A percentile compares a stretch with the other conserved stretches of the same genome.
These are phyloP conservation scores for Debaryomyces nepalensis DNA, from an alignment of 1,139 yeast species.

Conservation along the genomic window DNA sequence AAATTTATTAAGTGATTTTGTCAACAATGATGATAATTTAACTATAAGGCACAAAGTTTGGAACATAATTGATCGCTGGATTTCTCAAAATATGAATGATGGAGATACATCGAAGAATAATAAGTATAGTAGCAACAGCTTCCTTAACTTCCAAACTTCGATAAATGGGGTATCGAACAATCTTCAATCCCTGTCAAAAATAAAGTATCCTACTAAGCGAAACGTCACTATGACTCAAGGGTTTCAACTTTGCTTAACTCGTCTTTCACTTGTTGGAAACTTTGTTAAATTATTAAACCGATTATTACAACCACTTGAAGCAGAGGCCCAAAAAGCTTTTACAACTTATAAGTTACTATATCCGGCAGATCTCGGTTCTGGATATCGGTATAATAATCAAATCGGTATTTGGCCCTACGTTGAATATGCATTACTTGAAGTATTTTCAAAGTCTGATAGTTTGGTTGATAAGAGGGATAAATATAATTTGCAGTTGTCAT, in stretches of 20 bases:
- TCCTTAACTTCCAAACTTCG: background rate
- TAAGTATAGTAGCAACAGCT: constrained; percentile 6
- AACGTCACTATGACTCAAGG: constrained; percentile 38
- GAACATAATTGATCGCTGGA: constrained; percentile 75
- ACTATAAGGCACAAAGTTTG: constrained; percentile 58
- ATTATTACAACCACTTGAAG: constrained; percentile 31
- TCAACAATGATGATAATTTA: constrained; percentile 39
- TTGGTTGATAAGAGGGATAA: constrained; percentile 41
- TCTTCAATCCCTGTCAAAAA: constrained; percentile 20
- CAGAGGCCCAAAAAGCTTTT: constrained; percentile 32
- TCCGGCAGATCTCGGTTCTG: constrained; percentile 67
- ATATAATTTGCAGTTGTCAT: constrained; percentile 53
- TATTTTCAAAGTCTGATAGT: constrained; percentile 53
- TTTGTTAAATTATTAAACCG: constrained; percentile 57
- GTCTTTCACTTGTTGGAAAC: constrained; percentile 63
- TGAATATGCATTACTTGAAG: constrained; percentile 69
- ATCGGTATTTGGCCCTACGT: constrained; percentile 82
- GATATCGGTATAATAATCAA: constrained; percentile 52
- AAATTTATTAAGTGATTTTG: constrained; percentile 52
- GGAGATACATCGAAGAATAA: constrained; percentile 5
- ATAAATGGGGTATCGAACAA: constrained; percentile 3
- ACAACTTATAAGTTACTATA: constrained; percentile 52
- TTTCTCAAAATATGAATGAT: constrained; percentile 49
- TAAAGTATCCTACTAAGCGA: constrained; percentile 30
- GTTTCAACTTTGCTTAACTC: constrained; percentile 37